These are phyloP conservation scores for Spergularia bocconei DNA, from an alignment of 148 eudicot genomes.

Conservation along the genomic window DNA sequence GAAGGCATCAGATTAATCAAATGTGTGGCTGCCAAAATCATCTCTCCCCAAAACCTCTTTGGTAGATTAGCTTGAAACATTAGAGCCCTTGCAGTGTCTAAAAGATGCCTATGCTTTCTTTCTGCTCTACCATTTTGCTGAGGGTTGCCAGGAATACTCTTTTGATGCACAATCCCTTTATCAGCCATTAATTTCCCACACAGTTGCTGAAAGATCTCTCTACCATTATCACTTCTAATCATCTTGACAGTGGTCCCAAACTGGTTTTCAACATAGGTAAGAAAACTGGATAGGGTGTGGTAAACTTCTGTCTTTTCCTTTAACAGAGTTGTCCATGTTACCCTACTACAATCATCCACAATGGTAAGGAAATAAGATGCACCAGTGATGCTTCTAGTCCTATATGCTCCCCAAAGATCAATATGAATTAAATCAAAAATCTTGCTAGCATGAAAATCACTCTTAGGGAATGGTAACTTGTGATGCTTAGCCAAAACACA, in stretches of 20 bases:
- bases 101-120: too few species aligned
- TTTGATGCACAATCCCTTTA: too few species aligned
- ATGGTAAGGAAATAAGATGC: neutral
- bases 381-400: neutral
- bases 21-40: too few species aligned
- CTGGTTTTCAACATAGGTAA: neutral
- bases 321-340: neutral
- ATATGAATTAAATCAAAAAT: neutral
- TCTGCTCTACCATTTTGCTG: too few species aligned
- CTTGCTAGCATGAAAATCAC: neutral
- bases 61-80: too few species aligned
- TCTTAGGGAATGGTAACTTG: neutral
- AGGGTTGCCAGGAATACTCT: too few species aligned
- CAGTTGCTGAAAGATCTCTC: too few species aligned
- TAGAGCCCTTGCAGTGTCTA: too few species aligned
- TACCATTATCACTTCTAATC: neutral
- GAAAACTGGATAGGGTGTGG: neutral
- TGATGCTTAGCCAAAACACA: neutral
- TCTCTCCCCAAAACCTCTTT: too few species aligned
- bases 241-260: neutral
- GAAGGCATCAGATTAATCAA: too few species aligned
- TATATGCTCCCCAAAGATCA: neutral
- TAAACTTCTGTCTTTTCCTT: neutral
- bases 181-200: too few species aligned
- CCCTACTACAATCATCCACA: neutral